Conservation (phyloP, 768 basidiomycete genomes). For the Hemileccinum impolitum region DNA sequence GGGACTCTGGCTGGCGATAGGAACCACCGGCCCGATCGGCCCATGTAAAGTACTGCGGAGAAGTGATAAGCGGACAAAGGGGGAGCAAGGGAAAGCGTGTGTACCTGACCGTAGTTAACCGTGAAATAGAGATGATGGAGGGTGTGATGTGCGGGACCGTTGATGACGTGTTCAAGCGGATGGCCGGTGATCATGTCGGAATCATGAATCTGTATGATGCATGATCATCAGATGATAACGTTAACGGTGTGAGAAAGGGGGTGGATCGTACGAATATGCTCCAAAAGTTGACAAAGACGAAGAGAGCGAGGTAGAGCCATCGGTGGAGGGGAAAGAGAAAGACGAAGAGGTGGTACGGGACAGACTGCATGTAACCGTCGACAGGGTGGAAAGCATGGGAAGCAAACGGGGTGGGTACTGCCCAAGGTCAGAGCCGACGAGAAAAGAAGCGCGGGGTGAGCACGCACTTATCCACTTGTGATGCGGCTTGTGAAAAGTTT, state of each 20-base stretch:
- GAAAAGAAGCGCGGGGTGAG: neutral
- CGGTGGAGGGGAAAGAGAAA: slow-evolving; percentile 91
- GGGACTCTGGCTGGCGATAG: slow-evolving; percentile 83
- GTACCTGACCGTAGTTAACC: slow-evolving; percentile 89
- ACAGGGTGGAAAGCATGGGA: slow-evolving; percentile 97
- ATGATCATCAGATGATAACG: neutral
- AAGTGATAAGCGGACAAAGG: slow-evolving; percentile 16
- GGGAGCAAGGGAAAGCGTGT: slow-evolving; percentile 46
- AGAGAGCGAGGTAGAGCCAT: slow-evolving; percentile 75
- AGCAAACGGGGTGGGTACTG: slow-evolving; percentile 96
- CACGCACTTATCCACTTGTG: slow-evolving; percentile 94
- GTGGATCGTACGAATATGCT: slow-evolving; percentile 68
- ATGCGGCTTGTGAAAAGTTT: slow-evolving; percentile 92
- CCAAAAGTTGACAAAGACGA: slow-evolving; percentile 94
- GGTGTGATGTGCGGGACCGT: slow-evolving; percentile 98
- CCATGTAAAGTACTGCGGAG: slow-evolving; percentile 90
- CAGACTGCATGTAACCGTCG: slow-evolving; percentile 90
- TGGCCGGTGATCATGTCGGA: slow-evolving; percentile 98
- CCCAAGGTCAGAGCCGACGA: neutral
- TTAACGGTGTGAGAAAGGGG: neutral
- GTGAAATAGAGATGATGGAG: slow-evolving; percentile 97
- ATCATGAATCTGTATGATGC: slow-evolving; percentile 80
- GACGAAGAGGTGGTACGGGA: slow-evolving; percentile 93
- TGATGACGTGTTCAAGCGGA: slow-evolving; percentile 83
- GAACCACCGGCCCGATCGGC: slow-evolving; percentile 81